Base-by-base conservation (phyloP, 805 yeast species). In the Candida golubevii region DNA sequence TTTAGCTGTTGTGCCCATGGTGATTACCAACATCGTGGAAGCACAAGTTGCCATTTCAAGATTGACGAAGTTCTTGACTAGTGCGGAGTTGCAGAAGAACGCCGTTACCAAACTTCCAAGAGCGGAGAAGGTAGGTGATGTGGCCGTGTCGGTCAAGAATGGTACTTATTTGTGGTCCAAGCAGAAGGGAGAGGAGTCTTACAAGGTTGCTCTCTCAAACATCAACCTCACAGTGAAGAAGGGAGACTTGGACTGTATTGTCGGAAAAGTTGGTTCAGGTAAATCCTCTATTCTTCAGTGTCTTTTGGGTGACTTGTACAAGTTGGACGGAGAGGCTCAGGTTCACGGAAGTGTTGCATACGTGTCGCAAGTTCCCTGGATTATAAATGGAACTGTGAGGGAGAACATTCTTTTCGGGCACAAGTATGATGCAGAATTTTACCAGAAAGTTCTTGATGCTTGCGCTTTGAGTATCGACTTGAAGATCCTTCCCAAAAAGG, bases 361-460 rank as follows among this genome's bases (percentile, higher is more conserved):
- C 62, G 96, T 85, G 35, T 82, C 96, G 2, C 98, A 90, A 66
- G 82, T 85, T 33, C 95, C 99, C 1, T 93, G 99, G 99, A 89
- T 93, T 51, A 85, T 89, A 85, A 93, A 93, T 61, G 98, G 96
- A 31, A 75, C 95, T 3, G 91, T 93, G 6, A 84, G 79, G 55
- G 97, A 93, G 28, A 93, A 93, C 60, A 87, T 93, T 58, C 63
- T 89, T 42, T 93, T 93, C 66, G 99, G 99, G 15, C 88, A 83
- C 59, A 82, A 75, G 55, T 87, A 71, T 60, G 97, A 93, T 57
- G 77, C 84, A 10, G 84, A 74, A 3, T 90, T 90, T 57, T 93
- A 93, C 65, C 77, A 83, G 30, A 76, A 75, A 53, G 91, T 96
- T 0, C 67, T 93, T 18, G 79, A 80, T 41, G 96, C 97, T 0